Conservation (phyloP, 1,139 yeast species). For the Trichomonascaceae sp. region DNA sequence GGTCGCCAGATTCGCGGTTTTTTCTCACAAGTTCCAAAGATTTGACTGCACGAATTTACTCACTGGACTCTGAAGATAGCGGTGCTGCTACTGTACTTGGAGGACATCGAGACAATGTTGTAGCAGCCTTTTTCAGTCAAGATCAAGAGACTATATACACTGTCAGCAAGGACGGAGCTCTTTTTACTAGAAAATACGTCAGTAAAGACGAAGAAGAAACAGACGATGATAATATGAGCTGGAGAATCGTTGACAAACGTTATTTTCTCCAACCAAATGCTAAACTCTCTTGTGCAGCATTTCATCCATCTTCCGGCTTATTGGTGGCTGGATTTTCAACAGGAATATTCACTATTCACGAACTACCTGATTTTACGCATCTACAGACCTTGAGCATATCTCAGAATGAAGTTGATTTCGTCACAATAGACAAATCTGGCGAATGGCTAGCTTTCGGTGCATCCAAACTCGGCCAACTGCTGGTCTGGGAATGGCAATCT, state of each 20-base stretch:
- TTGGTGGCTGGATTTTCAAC: conserved; percentile 84
- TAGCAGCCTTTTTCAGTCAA: conserved; percentile 77
- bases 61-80: conserved; percentile 66
- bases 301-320: conserved; percentile 65
- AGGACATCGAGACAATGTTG: conserved; percentile 87
- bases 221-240: conserved; percentile 42
- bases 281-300: conserved; percentile 72
- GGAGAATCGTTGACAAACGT: conserved; percentile 81
- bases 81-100: conserved; percentile 80
- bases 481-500: conserved; percentile 98
- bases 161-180: conserved; percentile 89
- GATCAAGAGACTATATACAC: conserved; percentile 88
- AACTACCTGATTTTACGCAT: conserved; percentile 66
- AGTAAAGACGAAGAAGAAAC: conserved; percentile 34
- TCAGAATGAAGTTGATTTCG: conserved; percentile 80
- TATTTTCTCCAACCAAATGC: conserved; percentile 61
- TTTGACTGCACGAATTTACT: conserved; percentile 81
- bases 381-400: conserved; percentile 91
- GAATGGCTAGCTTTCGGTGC: conserved; percentile 99
- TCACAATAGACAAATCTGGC: conserved; percentile 72
- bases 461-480: conserved; percentile 78
- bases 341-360: conserved; percentile 93
- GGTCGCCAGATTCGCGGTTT: conserved; percentile 90
- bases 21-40: conserved; percentile 84
- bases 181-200: conserved; percentile 85